These are phyloP conservation scores for Globisporangium barbulae DNA, from an alignment of 352 stramenopile species.

Conservation along the genomic window DNA sequence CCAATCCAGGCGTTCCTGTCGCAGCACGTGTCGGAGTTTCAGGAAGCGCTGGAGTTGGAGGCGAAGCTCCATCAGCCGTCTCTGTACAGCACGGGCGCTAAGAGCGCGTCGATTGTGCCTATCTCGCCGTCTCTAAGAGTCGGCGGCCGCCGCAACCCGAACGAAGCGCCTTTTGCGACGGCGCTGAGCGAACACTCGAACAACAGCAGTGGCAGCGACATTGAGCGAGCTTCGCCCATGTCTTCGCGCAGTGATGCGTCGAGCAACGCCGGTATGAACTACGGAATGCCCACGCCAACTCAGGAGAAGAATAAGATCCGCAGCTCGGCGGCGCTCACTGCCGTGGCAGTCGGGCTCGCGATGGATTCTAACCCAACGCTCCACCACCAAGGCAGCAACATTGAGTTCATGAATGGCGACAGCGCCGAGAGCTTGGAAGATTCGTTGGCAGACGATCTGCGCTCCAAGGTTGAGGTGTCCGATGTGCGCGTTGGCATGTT, in stretches of 20 bases:
- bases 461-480: slow-evolving; percentile 44
- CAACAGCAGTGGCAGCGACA: slow-evolving; percentile 30
- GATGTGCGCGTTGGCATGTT: slow-evolving; percentile 73
- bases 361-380: slow-evolving; percentile 32
- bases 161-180: slow-evolving; percentile 23
- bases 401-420: slow-evolving; percentile 35
- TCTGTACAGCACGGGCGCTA: slow-evolving; percentile 41
- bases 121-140: slow-evolving; percentile 34
- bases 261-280: slow-evolving; percentile 40
- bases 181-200: slow-evolving; percentile 2
- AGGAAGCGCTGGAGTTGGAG: slow-evolving; percentile 81
- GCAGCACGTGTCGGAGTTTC: slow-evolving; percentile 83
- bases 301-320: slow-evolving; percentile 34
- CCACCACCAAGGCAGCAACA: slow-evolving; percentile 30
- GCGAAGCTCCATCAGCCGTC: slow-evolving; percentile 86
- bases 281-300: slow-evolving; percentile 14
- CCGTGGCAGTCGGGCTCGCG: slow-evolving; percentile 45
- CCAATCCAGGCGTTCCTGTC: slow-evolving; percentile 84
- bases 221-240: slow-evolving; percentile 35
- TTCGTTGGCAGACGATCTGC: slow-evolving; percentile 60
- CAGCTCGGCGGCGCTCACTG: slow-evolving; percentile 41
- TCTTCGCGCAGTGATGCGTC: slow-evolving; percentile 41
- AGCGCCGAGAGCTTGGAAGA: slow-evolving; percentile 47
- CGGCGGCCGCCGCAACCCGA: slow-evolving; percentile 35
- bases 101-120: slow-evolving; percentile 32